Base-by-base conservation (phyloP, 208 protist genomes). In the Crithidia brevicula region DNA sequence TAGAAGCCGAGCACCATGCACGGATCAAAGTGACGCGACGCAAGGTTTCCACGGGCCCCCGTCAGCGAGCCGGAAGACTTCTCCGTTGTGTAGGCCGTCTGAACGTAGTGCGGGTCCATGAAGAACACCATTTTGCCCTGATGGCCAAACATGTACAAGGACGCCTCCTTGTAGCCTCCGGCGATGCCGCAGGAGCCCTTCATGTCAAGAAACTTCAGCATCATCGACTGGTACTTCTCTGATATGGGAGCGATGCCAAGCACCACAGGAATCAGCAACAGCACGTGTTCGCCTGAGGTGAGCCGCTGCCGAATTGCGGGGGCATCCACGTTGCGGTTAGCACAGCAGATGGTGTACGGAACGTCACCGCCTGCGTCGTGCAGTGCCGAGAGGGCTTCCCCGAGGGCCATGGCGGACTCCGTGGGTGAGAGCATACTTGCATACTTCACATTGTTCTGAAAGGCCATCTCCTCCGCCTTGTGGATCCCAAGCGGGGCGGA, bases 31-130 rank as follows among this genome's bases (percentile, higher is more conserved):
- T 52, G 43, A 2, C 53, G 16, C 4, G 72, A 38, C 0, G 22
- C 15, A 15, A 76, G 34, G 10, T 63, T 57, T 16, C 67, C 69
- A 15, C 69, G 66, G 16, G 43, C 36, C 0, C 67, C 62, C 0
- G 33, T 36, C 4, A 73, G 47, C 1, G 18, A 28, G 18, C 81
- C 79, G n/a, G 28, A 23, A 8, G 51, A 79, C 40, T 72, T 79
- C 34, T 72, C 40, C 28, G 68, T 81, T 4, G 54, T 76, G 47
- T 87, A 92, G 4, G 86, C 90, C 2, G 49, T 64, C 65, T 95
- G 82, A 1, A 90, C 62, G 65, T 82, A 91, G 59, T 95, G 90
- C 18, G 90, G 90, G 65, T 95, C 87, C 9, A 90, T 40, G 67
- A 75, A 86, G 36, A 93, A 77, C 7, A 95, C 60, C 16, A 64